phyloP scores from a whole-genome alignment of 345 rosid species.

The Streptanthus diversifolius region DNA sequence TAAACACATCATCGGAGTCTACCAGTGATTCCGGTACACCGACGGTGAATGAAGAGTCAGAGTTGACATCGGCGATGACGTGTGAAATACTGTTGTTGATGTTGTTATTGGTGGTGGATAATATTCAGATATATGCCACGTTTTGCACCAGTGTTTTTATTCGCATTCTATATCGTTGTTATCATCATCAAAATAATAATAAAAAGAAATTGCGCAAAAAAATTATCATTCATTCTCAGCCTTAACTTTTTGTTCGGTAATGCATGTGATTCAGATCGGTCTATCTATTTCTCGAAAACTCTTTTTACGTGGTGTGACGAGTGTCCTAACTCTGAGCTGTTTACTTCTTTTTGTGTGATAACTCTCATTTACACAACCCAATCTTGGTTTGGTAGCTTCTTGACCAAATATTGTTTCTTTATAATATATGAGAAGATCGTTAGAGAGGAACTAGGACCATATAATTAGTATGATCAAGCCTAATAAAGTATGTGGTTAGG shows the following conservation, averaged over 20 bases:
- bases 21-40: neutral
- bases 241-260: slow-evolving; percentile 35
- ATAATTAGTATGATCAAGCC: neutral
- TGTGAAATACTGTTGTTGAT: slow-evolving; percentile 10
- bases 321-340: slow-evolving; percentile 32
- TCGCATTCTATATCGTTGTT: slow-evolving; percentile 5
- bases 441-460: slow-evolving; percentile 12
- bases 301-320: slow-evolving; percentile 22
- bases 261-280: slow-evolving; percentile 39
- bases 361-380: slow-evolving; percentile 20
- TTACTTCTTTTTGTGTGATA: slow-evolving; percentile 9
- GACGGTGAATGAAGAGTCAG: neutral
- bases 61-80: slow-evolving; percentile 1
- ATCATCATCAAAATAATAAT: neutral
- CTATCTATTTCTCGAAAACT: slow-evolving; percentile 18
- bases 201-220: slow-evolving; percentile 1
- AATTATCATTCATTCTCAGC: slow-evolving; percentile 28
- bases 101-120: slow-evolving; percentile 31
- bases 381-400: slow-evolving; percentile 17
- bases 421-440: neutral
- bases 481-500: neutral
- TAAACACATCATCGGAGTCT: slow-evolving; percentile 18
- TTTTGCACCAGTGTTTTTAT: slow-evolving; percentile 17
- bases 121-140: slow-evolving; percentile 35
- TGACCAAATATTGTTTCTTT: neutral